These are phyloP conservation scores for Sugiyamaella grinbergsii DNA, from an alignment of 1,139 yeast species.

Conservation along the genomic window DNA sequence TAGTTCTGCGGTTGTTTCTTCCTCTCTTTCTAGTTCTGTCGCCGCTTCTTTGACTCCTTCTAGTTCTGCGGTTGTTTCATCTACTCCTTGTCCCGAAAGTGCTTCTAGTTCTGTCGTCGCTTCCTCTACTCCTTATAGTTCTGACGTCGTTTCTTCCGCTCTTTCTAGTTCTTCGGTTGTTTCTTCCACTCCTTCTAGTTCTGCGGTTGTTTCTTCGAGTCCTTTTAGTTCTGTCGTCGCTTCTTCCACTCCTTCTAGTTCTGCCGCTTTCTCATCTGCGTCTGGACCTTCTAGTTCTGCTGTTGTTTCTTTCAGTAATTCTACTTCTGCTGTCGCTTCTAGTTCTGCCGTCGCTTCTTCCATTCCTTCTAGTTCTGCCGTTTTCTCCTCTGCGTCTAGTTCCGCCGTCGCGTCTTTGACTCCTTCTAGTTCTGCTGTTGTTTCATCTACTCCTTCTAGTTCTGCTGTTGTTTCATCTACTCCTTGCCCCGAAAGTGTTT, in stretches of 20 bases:
- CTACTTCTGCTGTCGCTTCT: slow-evolving; percentile 7
- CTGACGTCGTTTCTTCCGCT: background rate
- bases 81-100: background rate
- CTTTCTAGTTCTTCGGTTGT: no score
- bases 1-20: no score
- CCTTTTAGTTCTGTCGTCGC: no score
- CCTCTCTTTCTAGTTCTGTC: slow-evolving; percentile 8
- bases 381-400: slow-evolving; percentile 14
- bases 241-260: no score
- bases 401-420: slow-evolving; percentile 14
- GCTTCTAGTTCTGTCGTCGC: no score
- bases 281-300: no score
- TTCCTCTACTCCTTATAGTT: slow-evolving; percentile 4
- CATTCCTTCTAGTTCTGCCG: slow-evolving; percentile 10
- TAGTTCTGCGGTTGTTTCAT: background rate
- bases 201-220: background rate
- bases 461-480: slow-evolving; percentile 15
- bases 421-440: no score
- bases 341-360: no score
- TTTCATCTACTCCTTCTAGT: slow-evolving; percentile 10
- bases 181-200: no score
- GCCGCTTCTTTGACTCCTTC: slow-evolving; percentile 5
- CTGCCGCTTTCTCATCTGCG: no score
- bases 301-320: no score
- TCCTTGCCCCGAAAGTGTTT: slow-evolving; percentile 18